Percentiles rank a stretch among this genome's conserved stretches.
Conservation (phyloP, 2,329 filamentous ascomycete genomes). For the Diaporthe sp. region DNA sequence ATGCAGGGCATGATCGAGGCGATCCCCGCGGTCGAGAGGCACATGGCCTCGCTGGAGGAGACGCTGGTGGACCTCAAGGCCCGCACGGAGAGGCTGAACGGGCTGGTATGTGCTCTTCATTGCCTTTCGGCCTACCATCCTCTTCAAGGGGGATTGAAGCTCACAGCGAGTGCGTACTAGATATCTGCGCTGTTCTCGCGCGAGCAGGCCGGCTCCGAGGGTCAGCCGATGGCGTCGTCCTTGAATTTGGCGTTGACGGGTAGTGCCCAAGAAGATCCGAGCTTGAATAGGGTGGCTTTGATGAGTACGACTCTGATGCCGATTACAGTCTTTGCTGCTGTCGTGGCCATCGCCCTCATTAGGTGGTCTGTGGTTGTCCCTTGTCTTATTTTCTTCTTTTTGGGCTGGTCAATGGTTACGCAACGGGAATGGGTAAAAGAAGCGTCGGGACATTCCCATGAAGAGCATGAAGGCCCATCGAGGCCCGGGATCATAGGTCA, state of each 20-base stretch:
- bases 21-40: constrained; percentile 45
- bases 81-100: constrained; percentile 46
- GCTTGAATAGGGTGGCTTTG: constrained; percentile 47
- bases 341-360: constrained; percentile 46
- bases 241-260: not conserved
- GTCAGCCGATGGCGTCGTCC: constrained; percentile 40
- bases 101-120: constrained; percentile 44
- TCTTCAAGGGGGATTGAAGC: constrained; percentile 38
- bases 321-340: constrained; percentile 47
- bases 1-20: constrained; percentile 44
- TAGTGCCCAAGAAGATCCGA: constrained; percentile 31
- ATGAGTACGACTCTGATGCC: constrained; percentile 48
- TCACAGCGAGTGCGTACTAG: constrained; percentile 40
- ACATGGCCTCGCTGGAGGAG: constrained; percentile 45
- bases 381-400: constrained; percentile 20
- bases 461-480: not conserved
- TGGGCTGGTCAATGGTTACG: constrained; percentile 24
- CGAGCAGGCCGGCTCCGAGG: constrained; percentile 45
- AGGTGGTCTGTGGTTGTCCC: constrained; percentile 33
- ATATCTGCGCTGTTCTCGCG: constrained; percentile 46
- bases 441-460: not conserved
- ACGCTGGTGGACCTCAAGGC: constrained; percentile 47
- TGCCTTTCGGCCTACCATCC: constrained; percentile 32
- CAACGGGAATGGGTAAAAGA: constrained; percentile 15
- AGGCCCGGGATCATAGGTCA: not conserved